Base-by-base conservation (phyloP, 345 rosid genomes). In the Acer campestre region DNA sequence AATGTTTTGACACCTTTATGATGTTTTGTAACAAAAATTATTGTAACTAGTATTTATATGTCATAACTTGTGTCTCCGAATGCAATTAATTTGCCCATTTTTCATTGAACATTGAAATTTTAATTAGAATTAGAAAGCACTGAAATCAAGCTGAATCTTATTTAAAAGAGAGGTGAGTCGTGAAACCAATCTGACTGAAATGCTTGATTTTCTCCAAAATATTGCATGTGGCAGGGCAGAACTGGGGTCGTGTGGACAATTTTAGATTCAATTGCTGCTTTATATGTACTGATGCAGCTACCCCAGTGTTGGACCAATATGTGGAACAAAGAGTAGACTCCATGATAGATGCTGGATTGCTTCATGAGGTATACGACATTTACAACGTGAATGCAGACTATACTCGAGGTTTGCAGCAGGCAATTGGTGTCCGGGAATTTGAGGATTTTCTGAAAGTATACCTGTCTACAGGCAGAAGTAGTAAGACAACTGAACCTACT, bases 401-500 rank as follows among this genome's bases (percentile, higher is more conserved):
- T 73, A 89, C 99, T 64, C 90, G 88, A 86, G 99, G 99, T 42
- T 29, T 94, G 76, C 84, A 86, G 66, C 98, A 96, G 84, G 94
- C 98, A 35, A 96, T 96, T 80, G 99, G 99, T 58, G 97, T 91
- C 18, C 82, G 92, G 73, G 99, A 96, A 77, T 96, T 96, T 78
- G 89, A 90, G 75, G 84, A 86, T 51, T 86, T 91, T 83, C 81
- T 96, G 66, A 80, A 76, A 51, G 42, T 68, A 68, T 82, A 84
- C 83, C 79, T 81, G 77, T 71, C 74, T 0, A 80, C 63, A 3
- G 48, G 63, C 42, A 79, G 77, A 51, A 23, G 70, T 67, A 65
- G 71, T 58, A 42, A 61, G 62, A 79, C n/a, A 65, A 46, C 40
- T 74, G 78, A 70, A 75, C 70, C 81, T n/a, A 68, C 20, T 8